Evolutionary conservation across 345 rosid genomes (phyloP), one percentile per base, ranked within the genome.

Genomic region (Sisymbrium altissimum): DNA sequence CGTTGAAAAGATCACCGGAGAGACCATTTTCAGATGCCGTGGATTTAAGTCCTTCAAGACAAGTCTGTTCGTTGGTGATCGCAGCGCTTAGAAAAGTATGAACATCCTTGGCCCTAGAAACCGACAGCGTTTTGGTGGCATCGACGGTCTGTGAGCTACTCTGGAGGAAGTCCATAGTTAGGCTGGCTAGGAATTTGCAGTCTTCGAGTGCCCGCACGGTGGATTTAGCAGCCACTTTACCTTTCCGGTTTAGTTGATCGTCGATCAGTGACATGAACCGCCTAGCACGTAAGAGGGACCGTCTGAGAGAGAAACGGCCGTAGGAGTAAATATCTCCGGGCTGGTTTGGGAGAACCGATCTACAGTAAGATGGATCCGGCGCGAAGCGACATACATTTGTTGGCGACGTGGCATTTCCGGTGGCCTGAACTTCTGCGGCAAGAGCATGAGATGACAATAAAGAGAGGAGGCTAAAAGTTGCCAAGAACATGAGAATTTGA

Each of bases 21-120:
- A 94, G 52, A 33, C 86, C 92, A 32, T 81, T 76, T 19, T 83
- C 82, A 8, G 88, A 79, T 19, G 91, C 76, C 0, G 87, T 70
- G 3, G 71, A 56, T 48, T 80, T 79, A 15, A 91, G 72, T 6
- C 98, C 90, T 9, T 91, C 97, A 3, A 80, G 64, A 61, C 98
- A 94, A 5, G 98, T 89, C 53, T 89, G 88, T 29, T 79, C 88
- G 61, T 91, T 91, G 5, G 98, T 94, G 55, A 94, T 46, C 52
- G 85, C 79, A 27, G 98, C 96, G 61, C 97, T 88, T 3, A 94
- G 84, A 4, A 84, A 68, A 2, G 96, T 88, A 18, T 88, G 95
- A 5, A 88, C 80, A 54, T 91, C 91, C 0, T 91, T 93, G 4
- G 95, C 89, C 72, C 81, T 71, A 19, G 43, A 21, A 7, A 29